Conservation (phyloP, 2,329 filamentous ascomycete species). For the Hypomyces rosellus region DNA sequence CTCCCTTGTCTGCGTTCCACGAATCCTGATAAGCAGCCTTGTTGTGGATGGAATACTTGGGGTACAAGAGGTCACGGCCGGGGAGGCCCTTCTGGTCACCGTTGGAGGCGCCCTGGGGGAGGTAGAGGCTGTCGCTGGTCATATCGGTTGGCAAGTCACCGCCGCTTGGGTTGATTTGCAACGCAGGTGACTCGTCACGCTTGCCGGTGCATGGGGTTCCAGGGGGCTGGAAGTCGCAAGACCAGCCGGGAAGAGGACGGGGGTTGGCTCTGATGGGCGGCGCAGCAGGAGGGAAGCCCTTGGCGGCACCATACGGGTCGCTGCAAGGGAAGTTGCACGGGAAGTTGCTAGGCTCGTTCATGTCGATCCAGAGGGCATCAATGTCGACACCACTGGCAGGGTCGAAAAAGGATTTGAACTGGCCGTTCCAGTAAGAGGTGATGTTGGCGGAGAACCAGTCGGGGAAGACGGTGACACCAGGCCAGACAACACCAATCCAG, state of each 20-base stretch:
- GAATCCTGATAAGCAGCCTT: constrained; percentile 45
- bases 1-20: constrained; percentile 52
- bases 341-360: constrained; percentile 43
- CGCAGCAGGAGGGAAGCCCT: constrained; percentile 52
- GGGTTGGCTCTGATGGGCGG: constrained; percentile 58
- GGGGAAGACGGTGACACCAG: constrained; percentile 64
- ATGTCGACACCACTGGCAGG: constrained; percentile 62
- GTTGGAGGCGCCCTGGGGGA: constrained; percentile 41
- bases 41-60: constrained; percentile 72
- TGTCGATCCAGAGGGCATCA: constrained; percentile 73
- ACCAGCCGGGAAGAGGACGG: constrained; percentile 62
- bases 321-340: constrained; percentile 24
- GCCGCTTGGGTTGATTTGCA: constrained; percentile 2
- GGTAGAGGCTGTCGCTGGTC: constrained; percentile 3
- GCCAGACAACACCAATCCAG: constrained; percentile 67
- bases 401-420: constrained; percentile 61
- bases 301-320: constrained; percentile 18
- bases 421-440: constrained; percentile 61
- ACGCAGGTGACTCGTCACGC: constrained; percentile 1
- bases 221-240: constrained; percentile 30
- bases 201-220: constrained; percentile 15
- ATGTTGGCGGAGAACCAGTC: constrained; percentile 69
- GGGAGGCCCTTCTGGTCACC: constrained; percentile 34
- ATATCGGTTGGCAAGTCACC: constrained; percentile 1
- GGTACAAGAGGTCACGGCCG: constrained; percentile 61